Evolutionary conservation across 2,329 filamentous ascomycete genomes (phyloP).

Genomic region (Fusarium subglutinans): DNA sequence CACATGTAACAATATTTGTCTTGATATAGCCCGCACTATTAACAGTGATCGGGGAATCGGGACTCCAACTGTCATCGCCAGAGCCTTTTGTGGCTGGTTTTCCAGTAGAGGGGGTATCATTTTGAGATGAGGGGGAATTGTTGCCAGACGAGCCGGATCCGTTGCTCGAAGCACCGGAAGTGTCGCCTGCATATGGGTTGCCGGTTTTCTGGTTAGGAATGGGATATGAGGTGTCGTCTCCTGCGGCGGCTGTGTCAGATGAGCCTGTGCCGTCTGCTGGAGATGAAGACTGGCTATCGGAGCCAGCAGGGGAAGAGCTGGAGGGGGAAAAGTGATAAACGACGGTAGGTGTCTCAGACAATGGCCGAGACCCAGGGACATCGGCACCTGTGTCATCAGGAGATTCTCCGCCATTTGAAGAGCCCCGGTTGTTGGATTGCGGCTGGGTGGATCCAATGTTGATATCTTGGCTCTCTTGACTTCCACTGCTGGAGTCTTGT

Average conservation of each 20-base stretch:
- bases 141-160: neutral
- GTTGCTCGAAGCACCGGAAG: neutral
- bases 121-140: neutral
- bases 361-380: neutral
- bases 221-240: rapidly evolving
- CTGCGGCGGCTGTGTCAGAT: neutral
- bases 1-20: neutral
- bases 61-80: neutral
- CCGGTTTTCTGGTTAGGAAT: neutral
- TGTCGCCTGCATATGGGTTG: neutral
- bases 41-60: neutral
- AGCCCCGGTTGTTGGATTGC: neutral
- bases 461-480: neutral
- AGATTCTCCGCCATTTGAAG: neutral
- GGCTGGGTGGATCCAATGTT: neutral
- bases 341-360: neutral
- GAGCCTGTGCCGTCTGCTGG: neutral
- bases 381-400: neutral
- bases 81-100: neutral
- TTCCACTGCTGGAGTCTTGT: neutral
- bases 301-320: neutral
- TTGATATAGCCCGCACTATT: neutral
- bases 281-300: neutral
- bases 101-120: neutral
- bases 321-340: neutral